A percentile compares a stretch with the other conserved stretches of the same genome.
Conservation (phyloP, 805 yeast genomes). For the Candida arabinofermentans region DNA sequence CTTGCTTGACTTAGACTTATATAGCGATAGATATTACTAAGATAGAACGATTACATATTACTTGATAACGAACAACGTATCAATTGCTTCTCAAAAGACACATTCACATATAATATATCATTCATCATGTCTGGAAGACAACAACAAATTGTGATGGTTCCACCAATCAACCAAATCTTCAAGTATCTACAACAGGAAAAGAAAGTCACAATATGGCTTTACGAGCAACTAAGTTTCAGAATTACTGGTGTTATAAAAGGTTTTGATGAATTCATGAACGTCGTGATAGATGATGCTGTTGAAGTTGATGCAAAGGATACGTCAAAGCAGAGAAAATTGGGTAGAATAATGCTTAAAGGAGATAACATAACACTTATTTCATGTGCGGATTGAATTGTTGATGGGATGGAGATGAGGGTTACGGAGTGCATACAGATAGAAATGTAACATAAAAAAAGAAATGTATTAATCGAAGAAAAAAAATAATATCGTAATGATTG, state of each 20-base stretch:
- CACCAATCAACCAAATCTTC: conserved; percentile 91
- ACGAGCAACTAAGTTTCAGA: conserved; percentile 73
- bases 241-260: conserved; percentile 86
- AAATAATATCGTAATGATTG: too few relatives aligned
- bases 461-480: too few relatives aligned
- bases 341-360: conserved; percentile 81
- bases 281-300: conserved; percentile 53
- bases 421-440: too few relatives aligned
- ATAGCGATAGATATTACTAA: too few relatives aligned
- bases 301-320: conserved; percentile 56
- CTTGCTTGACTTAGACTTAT: too few relatives aligned
- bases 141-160: conserved; percentile 57
- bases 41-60: too few relatives aligned
- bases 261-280: conserved; percentile 96
- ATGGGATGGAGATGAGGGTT: background rate
- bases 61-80: too few relatives aligned
- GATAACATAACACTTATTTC: conserved; percentile 85
- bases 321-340: conserved; percentile 45
- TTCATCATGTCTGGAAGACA: conserved; percentile 37
- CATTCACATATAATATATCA: background rate
- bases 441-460: too few relatives aligned
- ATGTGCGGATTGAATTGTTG: conserved; percentile 13
- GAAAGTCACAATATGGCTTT: conserved; percentile 81
- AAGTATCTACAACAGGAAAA: conserved; percentile 80
- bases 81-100: too few relatives aligned